Conservation (phyloP, 78 protist species). For the Creolimax fragrantissima region DNA sequence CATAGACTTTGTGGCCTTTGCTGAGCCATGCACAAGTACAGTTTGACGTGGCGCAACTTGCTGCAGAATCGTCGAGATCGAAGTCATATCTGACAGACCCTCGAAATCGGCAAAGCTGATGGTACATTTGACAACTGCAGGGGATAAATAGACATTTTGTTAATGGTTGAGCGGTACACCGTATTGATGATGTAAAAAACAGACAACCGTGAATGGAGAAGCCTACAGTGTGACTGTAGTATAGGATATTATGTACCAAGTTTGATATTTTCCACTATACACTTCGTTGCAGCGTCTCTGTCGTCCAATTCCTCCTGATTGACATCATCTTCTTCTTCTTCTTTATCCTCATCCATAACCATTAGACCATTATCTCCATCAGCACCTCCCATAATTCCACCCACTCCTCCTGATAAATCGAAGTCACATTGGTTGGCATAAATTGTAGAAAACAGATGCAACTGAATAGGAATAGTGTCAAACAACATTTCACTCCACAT, state of each 20-base stretch:
- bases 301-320: not conserved
- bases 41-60: slow-evolving; percentile 10
- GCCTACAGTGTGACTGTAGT: too few species aligned
- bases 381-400: not conserved
- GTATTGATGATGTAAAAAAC: too few species aligned
- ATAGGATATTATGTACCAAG: too few species aligned
- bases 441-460: too few species aligned
- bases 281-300: not conserved
- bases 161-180: too few species aligned
- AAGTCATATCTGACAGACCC: slow-evolving; percentile 17
- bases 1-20: not conserved
- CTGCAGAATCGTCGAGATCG: not conserved
- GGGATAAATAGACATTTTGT: too few species aligned
- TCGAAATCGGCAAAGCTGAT: not conserved
- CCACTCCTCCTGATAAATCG: not conserved
- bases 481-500: too few species aligned
- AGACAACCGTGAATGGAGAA: too few species aligned
- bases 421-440: too few species aligned
- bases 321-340: not conserved
- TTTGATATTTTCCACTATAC: not conserved
- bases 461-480: too few species aligned
- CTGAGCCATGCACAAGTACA: slow-evolving; percentile 29
- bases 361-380: not conserved
- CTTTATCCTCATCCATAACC: not conserved
- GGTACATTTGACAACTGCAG: not conserved